phyloP scores from a whole-genome alignment of 106 monocot genomes.

The Apostasia shenzhenica region DNA sequence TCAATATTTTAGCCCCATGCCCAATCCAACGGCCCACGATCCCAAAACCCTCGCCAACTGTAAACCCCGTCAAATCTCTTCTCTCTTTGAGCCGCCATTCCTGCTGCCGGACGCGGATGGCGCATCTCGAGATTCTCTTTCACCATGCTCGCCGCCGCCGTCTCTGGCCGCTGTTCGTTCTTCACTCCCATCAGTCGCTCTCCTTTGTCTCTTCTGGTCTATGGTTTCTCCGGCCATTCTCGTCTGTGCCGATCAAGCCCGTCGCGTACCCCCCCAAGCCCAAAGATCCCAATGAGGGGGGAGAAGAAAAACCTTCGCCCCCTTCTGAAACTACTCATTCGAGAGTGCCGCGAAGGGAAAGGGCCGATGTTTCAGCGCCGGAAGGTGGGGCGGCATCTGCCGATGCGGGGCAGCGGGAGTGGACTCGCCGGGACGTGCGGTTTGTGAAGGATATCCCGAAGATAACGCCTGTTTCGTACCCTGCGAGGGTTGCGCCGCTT shows the following conservation, averaged over 20 bases:
- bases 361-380: background rate
- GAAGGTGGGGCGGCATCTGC: background rate
- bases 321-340: background rate
- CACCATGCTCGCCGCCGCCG: conserved; percentile 13
- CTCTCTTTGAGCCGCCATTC: background rate
- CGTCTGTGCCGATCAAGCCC: conserved; percentile 39
- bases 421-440: conserved; percentile 68
- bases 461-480: conserved; percentile 62
- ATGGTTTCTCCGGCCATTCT: conserved; percentile 17
- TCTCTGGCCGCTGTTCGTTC: background rate
- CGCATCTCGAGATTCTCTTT: conserved; percentile 24
- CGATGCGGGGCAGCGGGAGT: conserved; percentile 7
- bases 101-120: conserved; percentile 4
- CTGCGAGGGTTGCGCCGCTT: conserved; percentile 62
- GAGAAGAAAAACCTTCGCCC: conserved; percentile 3
- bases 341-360: background rate
- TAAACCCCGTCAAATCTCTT: no score
- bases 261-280: conserved; percentile 55
- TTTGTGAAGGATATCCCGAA: conserved; percentile 63
- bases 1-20: no score
- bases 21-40: background rate
- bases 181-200: background rate
- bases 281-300: conserved; percentile 14
- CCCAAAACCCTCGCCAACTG: conserved; percentile 10
- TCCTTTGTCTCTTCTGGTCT: conserved; percentile 4